Percentiles rank a stretch among this genome's conserved stretches.
Evolutionary conservation across 2,329 filamentous ascomycete genomes (phyloP).

Genomic region (Rutstroemia sydowiana): DNA sequence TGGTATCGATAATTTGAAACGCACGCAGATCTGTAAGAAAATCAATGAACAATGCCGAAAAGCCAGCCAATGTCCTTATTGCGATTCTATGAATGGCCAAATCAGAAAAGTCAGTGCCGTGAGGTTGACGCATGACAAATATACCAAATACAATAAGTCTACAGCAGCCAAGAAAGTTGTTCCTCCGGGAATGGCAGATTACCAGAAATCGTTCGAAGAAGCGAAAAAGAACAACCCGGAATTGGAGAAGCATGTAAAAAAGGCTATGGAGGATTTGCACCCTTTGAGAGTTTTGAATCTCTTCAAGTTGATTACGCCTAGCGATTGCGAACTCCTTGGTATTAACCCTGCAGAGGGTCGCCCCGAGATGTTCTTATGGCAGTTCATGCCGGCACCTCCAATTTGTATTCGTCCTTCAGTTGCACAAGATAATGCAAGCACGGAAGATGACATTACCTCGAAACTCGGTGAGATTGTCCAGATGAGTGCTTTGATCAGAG

Average conservation of each 20-base stretch:
- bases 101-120: conserved; percentile 89
- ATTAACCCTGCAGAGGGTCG: conserved; percentile 91
- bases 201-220: conserved; percentile 77
- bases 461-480: conserved; percentile 98
- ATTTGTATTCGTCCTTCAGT: conserved; percentile 95
- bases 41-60: conserved; percentile 89
- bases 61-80: conserved; percentile 72
- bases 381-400: conserved; percentile 88
- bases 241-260: conserved; percentile 82
- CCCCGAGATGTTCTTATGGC: conserved; percentile 97
- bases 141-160: conserved; percentile 78
- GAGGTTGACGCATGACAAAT: conserved; percentile 93
- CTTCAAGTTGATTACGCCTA: conserved; percentile 77
- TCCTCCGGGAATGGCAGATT: conserved; percentile 73
- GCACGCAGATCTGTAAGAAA: conserved; percentile 76
- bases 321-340: conserved; percentile 90
- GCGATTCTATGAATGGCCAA: conserved; percentile 75
- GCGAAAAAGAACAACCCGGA: conserved; percentile 74
- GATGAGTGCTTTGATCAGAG: conserved; percentile 88
- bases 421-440: conserved; percentile 89
- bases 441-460: conserved; percentile 98
- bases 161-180: conserved; percentile 77
- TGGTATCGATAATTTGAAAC: conserved; percentile 77
- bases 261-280: conserved; percentile 91
- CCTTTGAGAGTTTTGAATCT: conserved; percentile 82